Evolutionary conservation across 495 filamentous ascomycete species (phyloP), one percentile per base, ranked within the genome.

Genomic region (Penicillium odoratum): DNA sequence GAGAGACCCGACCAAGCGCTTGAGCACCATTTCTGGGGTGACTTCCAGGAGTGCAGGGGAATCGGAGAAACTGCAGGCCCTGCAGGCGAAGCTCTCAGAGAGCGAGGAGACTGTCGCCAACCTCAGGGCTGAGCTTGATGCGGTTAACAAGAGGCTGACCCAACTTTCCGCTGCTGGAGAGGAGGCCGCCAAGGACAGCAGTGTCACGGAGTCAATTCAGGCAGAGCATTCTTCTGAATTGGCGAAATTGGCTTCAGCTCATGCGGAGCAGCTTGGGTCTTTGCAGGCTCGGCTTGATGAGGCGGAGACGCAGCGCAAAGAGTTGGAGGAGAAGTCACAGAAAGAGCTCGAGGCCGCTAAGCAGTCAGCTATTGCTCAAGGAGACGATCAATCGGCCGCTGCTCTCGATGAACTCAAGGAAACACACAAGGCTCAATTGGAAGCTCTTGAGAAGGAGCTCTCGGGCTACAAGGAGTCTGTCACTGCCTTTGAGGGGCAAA

Each of bases 331-430:
- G 33, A 74, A 67, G 44, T 74, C 73, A 7, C 57, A 72, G 15
- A 70, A 74, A 50, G 74, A 78, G 21, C 51, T 78, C 11, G 75
- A 78, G 40, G 74, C 72, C 16, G 76, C 75, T 21, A 71, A 72
- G 26, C 66, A 75, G 36, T 62, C 66, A 2, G 75, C 76, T 1
- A 46, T 66, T 7, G 67, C 69, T 16, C 62, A 75, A 28, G 74
- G 74, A 5, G 75, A 76, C 45, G 68, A 70, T 26, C 59, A 74
- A 53, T 61, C 67, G 9, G 69, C 69, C 7, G 59, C 69, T 3
- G 61, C 71, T n/a, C 66, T 77, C 3, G 74, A 77, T 30, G 73
- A 76, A 33, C 58, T 77, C 49, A 74, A 79, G 60, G 55, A 60
- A 31, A 61, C 69, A 10, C 77, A 79, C 52, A 62, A 74, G 44